Evolutionary conservation across 768 basidiomycete genomes (phyloP), one percentile per base, ranked within the genome.

Genomic region (Pilatotrama ljubarskyi): DNA sequence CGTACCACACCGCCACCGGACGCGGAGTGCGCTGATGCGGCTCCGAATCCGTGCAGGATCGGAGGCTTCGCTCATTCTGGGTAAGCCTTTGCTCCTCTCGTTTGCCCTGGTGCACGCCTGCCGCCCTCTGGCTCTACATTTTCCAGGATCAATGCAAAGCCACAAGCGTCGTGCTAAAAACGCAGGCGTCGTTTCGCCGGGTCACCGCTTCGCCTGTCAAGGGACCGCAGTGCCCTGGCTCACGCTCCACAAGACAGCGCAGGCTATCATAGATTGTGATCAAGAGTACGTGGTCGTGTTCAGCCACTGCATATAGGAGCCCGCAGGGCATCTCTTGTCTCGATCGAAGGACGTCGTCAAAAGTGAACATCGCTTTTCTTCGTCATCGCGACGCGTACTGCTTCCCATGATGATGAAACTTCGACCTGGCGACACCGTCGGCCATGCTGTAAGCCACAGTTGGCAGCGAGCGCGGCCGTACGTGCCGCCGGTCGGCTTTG

Each of bases 11-110:
- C 46, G 46, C 37, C 55, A 20, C 26, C 20, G 5, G 46, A 18
- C 46, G 26, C 55, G 46, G 29, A 43, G 42, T 46, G 24, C 43
- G 17, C 11, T 56, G 25, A 20, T 46, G 20, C 55, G 55, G 44
- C 36, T 20, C 47, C 47, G 38, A 48, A 24, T 47, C 55, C 55
- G 55, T 41, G 14, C 46, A 25, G 18, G 46, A 49, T 56, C 55
- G 55, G 55, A 56, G 47, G 35, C 18, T 20, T 20, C 49, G 35
- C 29, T 32, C 29, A 32, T 32, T 17, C 17, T 20, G n/a, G 38
- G 38, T 40, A 14, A 5, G n/a, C 38, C 35, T 24, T 37, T 37
- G 35, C 49, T 22, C 36, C 26, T 32, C 26, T 32, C 47, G 29
- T 40, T 13, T 13, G 3, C 38, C 5, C 38, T 13, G 13, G 38